Evolutionary conservation across 345 rosid genomes (phyloP).

Genomic region (Nephelium lappaceum): DNA sequence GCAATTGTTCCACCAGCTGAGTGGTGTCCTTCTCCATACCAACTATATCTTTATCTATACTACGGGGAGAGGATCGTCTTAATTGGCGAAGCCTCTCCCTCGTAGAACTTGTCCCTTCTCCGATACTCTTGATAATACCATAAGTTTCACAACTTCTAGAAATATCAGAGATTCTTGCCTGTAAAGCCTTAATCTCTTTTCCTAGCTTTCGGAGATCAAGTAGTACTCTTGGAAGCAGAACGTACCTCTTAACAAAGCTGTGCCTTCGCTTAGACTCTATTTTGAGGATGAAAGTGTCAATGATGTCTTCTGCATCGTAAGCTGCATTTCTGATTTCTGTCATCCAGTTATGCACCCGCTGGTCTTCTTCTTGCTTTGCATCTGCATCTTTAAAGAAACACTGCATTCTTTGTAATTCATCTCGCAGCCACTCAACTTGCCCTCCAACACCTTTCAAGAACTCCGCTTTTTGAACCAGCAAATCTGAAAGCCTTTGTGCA

Average conservation of each 20-base stretch:
- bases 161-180: slow-evolving; percentile 19
- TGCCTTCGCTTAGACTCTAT: slow-evolving; percentile 23
- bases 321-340: slow-evolving; percentile 36
- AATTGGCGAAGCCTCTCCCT: slow-evolving; percentile 20
- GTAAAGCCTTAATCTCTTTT: slow-evolving; percentile 8
- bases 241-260: slow-evolving; percentile 10
- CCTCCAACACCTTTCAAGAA: slow-evolving; percentile 22
- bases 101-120: slow-evolving; percentile 25
- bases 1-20: slow-evolving; percentile 25
- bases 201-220: slow-evolving; percentile 20
- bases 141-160: slow-evolving; percentile 27
- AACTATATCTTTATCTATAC: slow-evolving; percentile 29
- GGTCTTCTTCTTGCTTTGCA: slow-evolving; percentile 32
- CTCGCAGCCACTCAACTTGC: slow-evolving; percentile 32
- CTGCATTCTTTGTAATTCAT: slow-evolving; percentile 32
- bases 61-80: slow-evolving; percentile 34
- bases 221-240: slow-evolving; percentile 6
- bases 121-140: slow-evolving; percentile 21
- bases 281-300: slow-evolving; percentile 29
- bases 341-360: slow-evolving; percentile 37
- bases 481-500: slow-evolving; percentile 28
- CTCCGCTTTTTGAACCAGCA: slow-evolving; percentile 16
- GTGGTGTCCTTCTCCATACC: slow-evolving; percentile 27
- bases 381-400: slow-evolving; percentile 44
- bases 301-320: slow-evolving; percentile 42